phyloP scores from a whole-genome alignment of 2,329 filamentous ascomycete species.

The Fusarium verrucosum region DNA sequence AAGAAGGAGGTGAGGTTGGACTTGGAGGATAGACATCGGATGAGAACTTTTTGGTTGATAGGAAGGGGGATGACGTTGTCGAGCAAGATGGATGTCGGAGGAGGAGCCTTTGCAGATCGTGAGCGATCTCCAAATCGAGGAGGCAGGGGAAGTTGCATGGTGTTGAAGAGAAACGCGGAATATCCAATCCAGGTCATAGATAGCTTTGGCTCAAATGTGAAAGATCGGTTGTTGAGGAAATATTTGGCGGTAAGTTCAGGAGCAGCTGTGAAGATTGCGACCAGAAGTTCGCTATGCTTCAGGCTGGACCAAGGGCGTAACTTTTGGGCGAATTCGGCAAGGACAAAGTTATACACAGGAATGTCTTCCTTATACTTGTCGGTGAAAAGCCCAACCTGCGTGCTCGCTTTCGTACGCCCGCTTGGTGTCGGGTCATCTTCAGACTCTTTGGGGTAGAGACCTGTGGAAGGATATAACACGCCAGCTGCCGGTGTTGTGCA shows the following conservation, averaged over 20 bases:
- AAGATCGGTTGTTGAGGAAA: slow-evolving; percentile 80
- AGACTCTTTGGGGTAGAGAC: slow-evolving; percentile 83
- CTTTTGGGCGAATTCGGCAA: slow-evolving; percentile 81
- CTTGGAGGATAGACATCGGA: slow-evolving; percentile 80
- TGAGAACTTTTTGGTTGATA: slow-evolving; percentile 80
- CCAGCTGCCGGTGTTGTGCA: slow-evolving; percentile 80
- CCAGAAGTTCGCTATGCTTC: slow-evolving; percentile 81
- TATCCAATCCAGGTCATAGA: slow-evolving; percentile 96
- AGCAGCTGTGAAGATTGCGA: slow-evolving; percentile 80
- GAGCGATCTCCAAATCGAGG: slow-evolving; percentile 73
- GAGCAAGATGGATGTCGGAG: slow-evolving; percentile 79
- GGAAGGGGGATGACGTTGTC: slow-evolving; percentile 88
- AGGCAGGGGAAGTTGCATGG: slow-evolving; percentile 79
- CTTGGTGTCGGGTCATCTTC: slow-evolving; percentile 56
- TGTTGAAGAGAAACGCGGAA: slow-evolving; percentile 85
- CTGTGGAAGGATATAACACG: slow-evolving; percentile 77
- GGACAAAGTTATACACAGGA: slow-evolving; percentile 79
- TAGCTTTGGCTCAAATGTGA: slow-evolving; percentile 89
- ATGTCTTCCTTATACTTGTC: slow-evolving; percentile 72
- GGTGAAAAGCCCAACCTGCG: slow-evolving; percentile 76
- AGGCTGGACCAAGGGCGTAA: slow-evolving; percentile 85
- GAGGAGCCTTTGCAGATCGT: slow-evolving; percentile 72
- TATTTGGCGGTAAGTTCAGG: slow-evolving; percentile 91
- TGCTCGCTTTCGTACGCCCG: slow-evolving; percentile 53
- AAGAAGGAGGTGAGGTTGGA: slow-evolving; percentile 86